Conservation (phyloP, 1,284 basidiomycete species). For the Sanghuangporus sanghuang region DNA sequence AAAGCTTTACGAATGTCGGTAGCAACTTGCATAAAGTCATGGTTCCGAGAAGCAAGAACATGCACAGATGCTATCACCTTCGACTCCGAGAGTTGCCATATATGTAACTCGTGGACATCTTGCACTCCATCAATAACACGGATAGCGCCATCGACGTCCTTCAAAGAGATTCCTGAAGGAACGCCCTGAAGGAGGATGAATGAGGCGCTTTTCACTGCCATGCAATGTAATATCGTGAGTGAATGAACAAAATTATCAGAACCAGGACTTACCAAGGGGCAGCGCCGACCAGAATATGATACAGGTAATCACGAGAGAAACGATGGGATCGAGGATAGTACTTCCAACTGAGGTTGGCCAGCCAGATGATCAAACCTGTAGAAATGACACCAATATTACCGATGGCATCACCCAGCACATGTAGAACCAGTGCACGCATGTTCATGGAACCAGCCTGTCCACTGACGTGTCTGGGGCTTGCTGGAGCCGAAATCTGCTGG, state of each 20-base stretch:
- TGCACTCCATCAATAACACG: conserved; percentile 81
- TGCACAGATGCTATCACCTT: conserved; percentile 97
- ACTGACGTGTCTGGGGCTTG: conserved; percentile 25
- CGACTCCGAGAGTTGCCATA: conserved; percentile 90
- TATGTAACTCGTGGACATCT: conserved; percentile 92
- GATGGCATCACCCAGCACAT: conserved; percentile 94
- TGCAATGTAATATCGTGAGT: conserved; percentile 14
- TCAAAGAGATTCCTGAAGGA: conserved; percentile 84
- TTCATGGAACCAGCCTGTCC: conserved; percentile 86
- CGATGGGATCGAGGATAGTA: conserved; percentile 92
- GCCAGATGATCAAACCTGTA: conserved; percentile 91
- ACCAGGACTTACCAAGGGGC: conserved; percentile 68
- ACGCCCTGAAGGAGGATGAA: conserved; percentile 98
- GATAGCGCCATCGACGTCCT: conserved; percentile 82
- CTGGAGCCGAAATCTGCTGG: not conserved
- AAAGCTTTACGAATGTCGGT: conserved; percentile 78
- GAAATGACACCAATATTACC: conserved; percentile 98
- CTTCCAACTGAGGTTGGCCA: conserved; percentile 71
- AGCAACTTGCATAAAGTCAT: conserved; percentile 91
- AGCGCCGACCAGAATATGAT: conserved; percentile 97
- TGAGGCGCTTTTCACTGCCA: conserved; percentile 79
- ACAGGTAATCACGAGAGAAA: conserved; percentile 91
- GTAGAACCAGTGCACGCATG: conserved; percentile 91
- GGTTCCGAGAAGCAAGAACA: conserved; percentile 75
- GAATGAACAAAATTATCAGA: conserved; percentile 14